These are phyloP conservation scores for Kondoa subrosea DNA, from an alignment of 768 basidiomycete genomes.

Conservation along the genomic window DNA sequence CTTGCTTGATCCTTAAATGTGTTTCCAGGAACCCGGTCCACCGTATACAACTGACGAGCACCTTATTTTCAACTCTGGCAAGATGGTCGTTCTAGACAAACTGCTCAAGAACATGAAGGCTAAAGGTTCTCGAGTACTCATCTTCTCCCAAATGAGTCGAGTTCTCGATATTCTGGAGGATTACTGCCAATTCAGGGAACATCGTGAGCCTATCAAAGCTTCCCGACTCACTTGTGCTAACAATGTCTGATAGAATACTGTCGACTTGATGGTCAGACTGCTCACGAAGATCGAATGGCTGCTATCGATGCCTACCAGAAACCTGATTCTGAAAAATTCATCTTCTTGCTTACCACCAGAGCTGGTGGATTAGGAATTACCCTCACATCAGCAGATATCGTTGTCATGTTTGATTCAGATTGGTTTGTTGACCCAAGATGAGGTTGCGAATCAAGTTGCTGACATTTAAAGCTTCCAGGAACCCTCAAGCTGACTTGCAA, in stretches of 20 bases:
- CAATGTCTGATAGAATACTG: slow-evolving; percentile 54
- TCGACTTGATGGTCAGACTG: slow-evolving; percentile 86
- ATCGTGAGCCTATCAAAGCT: slow-evolving; percentile 47
- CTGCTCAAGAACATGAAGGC: slow-evolving; percentile 68
- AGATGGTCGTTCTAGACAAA: slow-evolving; percentile 96
- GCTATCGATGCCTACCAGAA: slow-evolving; percentile 98
- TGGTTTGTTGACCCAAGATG: slow-evolving; percentile 43
- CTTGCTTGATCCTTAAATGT: neutral
- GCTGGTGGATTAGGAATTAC: slow-evolving; percentile 97
- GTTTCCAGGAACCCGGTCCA: slow-evolving; percentile 70
- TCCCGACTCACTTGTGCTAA: neutral
- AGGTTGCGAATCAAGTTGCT: neutral
- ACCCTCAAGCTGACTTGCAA: slow-evolving; percentile 95
- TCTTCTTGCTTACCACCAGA: slow-evolving; percentile 88
- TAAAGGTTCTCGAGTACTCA: slow-evolving; percentile 85
- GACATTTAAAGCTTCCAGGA: slow-evolving; percentile 41
- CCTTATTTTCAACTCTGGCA: slow-evolving; percentile 79
- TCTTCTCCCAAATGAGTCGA: slow-evolving; percentile 99
- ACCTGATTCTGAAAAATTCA: slow-evolving; percentile 82
- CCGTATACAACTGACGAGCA: slow-evolving; percentile 98
- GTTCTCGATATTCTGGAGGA: slow-evolving; percentile 94
- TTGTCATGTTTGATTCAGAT: slow-evolving; percentile 89
- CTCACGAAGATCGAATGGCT: slow-evolving; percentile 85
- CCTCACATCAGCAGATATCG: slow-evolving; percentile 81
- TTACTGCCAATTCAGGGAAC: slow-evolving; percentile 78